Base-by-base conservation (phyloP, 352 stramenopile species). In the Globisporangium nagaii region DNA sequence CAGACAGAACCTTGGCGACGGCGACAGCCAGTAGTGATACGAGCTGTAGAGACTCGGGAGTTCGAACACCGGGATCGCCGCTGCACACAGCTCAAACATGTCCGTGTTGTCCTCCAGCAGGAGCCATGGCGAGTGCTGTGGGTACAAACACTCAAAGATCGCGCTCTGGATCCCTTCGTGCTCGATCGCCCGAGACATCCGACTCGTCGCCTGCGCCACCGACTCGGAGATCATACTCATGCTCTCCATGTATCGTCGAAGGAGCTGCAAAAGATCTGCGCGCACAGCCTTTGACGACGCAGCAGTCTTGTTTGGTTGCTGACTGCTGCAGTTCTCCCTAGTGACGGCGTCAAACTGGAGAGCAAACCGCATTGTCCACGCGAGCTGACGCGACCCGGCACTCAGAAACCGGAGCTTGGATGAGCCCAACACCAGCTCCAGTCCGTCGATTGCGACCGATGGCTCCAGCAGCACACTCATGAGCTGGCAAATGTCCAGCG, bases 311-410 rank as follows among this genome's bases (percentile, higher is more conserved):
- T 37, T n/a, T 43, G 37, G 28, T 71, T 48, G 9, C 47, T 4
- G 35, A 5, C 22, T 15, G 17, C 4, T 22, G 22, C 6, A 11
- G 35, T 35, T n/a, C n/a, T n/a, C 42, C 13, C n/a, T 45, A 19
- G 63, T 62, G 7, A 68, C 25, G 7, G 52, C 32, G 53, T 80
- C 57, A n/a, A 76, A 22, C 46, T 80, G 53, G 46, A 82, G 64
- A 22, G 74, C 27, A 49, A 84, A 82, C 10, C 71, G 71, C 32
- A 78, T 56, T 31, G 67, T 62, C 74, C 74, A 84, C 9, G 49
- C 60, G 24, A 80, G 53, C 22, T 84, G 69, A 1, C 67, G 64
- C 43, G 64, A 54, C 42, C 78, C 67, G 12, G 66, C 41, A 5
- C 53, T 50, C 36, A 84, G 44, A 37, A 19, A 6, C 40, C 22